Base-by-base conservation (phyloP, 306 rosid genomes). In the Fagus crenata region DNA sequence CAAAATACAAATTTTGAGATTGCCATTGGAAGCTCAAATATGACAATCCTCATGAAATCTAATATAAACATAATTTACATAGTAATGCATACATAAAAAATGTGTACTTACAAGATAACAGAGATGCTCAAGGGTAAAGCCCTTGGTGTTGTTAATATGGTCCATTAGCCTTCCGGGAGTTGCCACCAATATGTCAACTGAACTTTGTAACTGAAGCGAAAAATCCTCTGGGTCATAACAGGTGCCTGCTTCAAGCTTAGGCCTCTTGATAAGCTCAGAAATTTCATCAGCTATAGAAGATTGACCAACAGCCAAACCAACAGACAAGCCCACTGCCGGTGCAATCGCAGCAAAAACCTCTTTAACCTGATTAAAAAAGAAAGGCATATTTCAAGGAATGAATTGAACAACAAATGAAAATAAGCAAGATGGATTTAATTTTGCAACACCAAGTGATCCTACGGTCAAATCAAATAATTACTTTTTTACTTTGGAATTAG, bases 141-240 rank as follows among this genome's bases (percentile, higher is more conserved):
- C 98, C 75, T 82, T 92, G 2, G 95, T 89, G n/a, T 80, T 74
- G 71, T 86, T 89, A 17, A 92, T 86, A 74, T 90, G 97, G 75
- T 95, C 99, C 89, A 95, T 90, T 61, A 95, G 82, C 86, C 97
- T 88, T 78, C 97, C 97, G 4, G 99, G 93, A 33, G 97, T 95
- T 15, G 98, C 98, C 59, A 95, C 97, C 81, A 95, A 84, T 84
- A 95, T 89, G 49, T 92, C 97, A 75, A 95, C 96, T 53, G 91
- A 88, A 73, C 93, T 87, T 59, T 67, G 91, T 28, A 83, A 76
- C 54, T 80, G 72, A 31, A 76, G 75, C 0, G 36, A 73, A 82
- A 75, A 32, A 53, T 78, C 86, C 4, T 82, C 92, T 0, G 86
- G 93, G 73, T 91, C 97, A 35, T 80, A 87, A 74, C 85, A 87